Conservation (phyloP, 371 early-diverging fungal genomes). For the Apophysomyces trapeziformis region DNA sequence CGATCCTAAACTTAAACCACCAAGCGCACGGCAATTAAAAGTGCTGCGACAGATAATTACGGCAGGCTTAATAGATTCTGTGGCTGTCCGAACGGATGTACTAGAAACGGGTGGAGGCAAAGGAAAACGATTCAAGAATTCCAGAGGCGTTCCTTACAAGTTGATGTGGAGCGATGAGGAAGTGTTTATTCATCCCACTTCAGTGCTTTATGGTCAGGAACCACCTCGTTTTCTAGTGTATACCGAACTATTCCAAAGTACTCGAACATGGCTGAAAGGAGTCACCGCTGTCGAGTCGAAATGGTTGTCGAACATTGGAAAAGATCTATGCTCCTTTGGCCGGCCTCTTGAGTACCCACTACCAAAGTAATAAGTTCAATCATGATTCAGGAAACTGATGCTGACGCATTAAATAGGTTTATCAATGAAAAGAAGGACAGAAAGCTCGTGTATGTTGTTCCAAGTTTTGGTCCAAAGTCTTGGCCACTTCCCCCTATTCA, state of each 20-base stretch:
- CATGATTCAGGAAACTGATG: constrained; percentile 10
- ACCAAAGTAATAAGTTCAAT: constrained; percentile 52
- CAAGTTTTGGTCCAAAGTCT: constrained; percentile 75
- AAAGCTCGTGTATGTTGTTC: constrained; percentile 71
- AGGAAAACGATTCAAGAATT: constrained; percentile 46
- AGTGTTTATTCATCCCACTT: constrained; percentile 77
- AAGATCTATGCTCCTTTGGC: constrained; percentile 65
- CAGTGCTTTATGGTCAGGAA: constrained; percentile 65
- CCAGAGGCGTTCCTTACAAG: constrained; percentile 67
- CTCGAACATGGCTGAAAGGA: constrained; percentile 76
- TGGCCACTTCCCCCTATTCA: constrained; percentile 80
- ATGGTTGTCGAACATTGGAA: constrained; percentile 83
- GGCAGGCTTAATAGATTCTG: constrained; percentile 90
- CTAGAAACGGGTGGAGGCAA: constrained; percentile 62
- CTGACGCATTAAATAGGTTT: constrained; percentile 15
- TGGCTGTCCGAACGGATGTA: constrained; percentile 82
- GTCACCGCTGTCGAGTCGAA: constrained; percentile 77
- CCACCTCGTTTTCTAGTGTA: constrained; percentile 83
- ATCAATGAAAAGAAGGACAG: constrained; percentile 59
- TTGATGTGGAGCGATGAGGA: constrained; percentile 83
- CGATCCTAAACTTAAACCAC: constrained; percentile 78
- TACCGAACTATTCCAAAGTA: constrained; percentile 62
- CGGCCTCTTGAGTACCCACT: constrained; percentile 67
- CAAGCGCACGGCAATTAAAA: constrained; percentile 65
- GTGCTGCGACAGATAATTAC: constrained; percentile 85